Evolutionary conservation across 441 rosid genomes (phyloP), one percentile per base, ranked within the genome.

Genomic region (Croton laevigatus): DNA sequence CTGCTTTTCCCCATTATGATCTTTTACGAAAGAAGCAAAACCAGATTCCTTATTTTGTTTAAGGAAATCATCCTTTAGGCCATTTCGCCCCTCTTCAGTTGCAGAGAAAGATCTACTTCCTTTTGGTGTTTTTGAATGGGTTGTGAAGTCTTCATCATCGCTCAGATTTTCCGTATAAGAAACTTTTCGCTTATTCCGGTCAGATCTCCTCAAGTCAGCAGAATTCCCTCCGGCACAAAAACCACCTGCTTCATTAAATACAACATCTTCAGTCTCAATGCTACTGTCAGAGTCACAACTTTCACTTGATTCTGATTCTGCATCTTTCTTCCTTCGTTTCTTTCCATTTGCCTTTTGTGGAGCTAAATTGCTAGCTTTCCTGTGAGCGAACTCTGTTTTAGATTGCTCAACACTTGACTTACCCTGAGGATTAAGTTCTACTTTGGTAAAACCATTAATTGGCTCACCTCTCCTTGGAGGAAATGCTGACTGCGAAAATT

Each of bases 91-190:
- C 75, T 76, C 65, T 62, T 74, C 76, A 34, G 54, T 52, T 57
- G 71, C 78, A 74, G 38, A 51, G 11, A 73, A 71, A 38, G 78
- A 78, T 57, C 70, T 78, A 76, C 59, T 76, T 64, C 45, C 74
- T 75, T 66, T 76, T 0, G 83, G 65, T 76, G 68, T 84, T 75
- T 90, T 82, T 57, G 73, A 77, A 62, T 46, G 70, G 51, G 59
- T 77, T 40, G 57, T 65, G 19, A 69, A 69, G 8, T 76, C 87
- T 11, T 89, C 96, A 49, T 92, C 99, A 22, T 89, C 96, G 71
- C 88, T 89, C 72, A 74, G 14, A 75, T 82, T 93, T 80, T 93
- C 99, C 46, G 81, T 82, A 42, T 91, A 95, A 16, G 94, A 86
- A 74, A 93, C 90, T 48, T 80, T 74, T 71, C 80, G 96, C 83